A percentile compares a stretch with the other conserved stretches of the same genome.
phyloP scores from a whole-genome alignment of 2,329 filamentous ascomycete genomes.

The Bipolaris victoriae region DNA sequence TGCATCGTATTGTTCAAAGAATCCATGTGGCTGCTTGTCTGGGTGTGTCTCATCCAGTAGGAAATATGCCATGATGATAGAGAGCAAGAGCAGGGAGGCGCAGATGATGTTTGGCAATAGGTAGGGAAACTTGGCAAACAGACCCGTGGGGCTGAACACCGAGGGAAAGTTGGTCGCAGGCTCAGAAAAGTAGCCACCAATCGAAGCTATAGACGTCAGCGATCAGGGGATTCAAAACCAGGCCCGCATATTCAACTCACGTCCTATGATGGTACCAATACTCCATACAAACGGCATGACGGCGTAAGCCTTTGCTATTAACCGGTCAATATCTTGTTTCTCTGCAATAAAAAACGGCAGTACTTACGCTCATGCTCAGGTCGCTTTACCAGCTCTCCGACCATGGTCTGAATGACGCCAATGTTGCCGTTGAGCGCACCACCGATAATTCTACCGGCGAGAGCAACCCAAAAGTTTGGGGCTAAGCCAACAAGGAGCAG shows the following conservation, averaged over 20 bases:
- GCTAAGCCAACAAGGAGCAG: constrained; percentile 84
- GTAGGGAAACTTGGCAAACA: constrained; percentile 84
- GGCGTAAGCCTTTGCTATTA: constrained; percentile 80
- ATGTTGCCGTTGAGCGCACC: constrained; percentile 87
- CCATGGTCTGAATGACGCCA: constrained; percentile 83
- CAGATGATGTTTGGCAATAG: constrained; percentile 89
- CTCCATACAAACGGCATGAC: constrained; percentile 91
- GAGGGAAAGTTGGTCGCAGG: constrained; percentile 76
- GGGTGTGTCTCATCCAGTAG: constrained; percentile 89
- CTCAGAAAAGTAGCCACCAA: constrained; percentile 85
- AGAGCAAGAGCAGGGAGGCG: constrained; percentile 74
- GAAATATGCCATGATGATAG: constrained; percentile 80
- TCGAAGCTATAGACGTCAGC: constrained; percentile 61
- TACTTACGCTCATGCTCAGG: constrained; percentile 83
- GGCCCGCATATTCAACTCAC: constrained; percentile 30
- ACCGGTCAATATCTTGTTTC: constrained; percentile 62
- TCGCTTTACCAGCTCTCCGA: constrained; percentile 81
- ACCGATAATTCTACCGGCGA: constrained; percentile 76
- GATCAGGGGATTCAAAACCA: neutral
- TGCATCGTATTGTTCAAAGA: constrained; percentile 46
- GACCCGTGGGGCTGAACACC: constrained; percentile 67
- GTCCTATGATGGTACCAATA: constrained; percentile 84
- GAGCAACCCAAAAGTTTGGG: constrained; percentile 80
- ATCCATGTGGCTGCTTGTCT: constrained; percentile 68
- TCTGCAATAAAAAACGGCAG: constrained; percentile 1